Conservation (phyloP, 805 yeast genomes). For the Yarrowia keelungensis region DNA sequence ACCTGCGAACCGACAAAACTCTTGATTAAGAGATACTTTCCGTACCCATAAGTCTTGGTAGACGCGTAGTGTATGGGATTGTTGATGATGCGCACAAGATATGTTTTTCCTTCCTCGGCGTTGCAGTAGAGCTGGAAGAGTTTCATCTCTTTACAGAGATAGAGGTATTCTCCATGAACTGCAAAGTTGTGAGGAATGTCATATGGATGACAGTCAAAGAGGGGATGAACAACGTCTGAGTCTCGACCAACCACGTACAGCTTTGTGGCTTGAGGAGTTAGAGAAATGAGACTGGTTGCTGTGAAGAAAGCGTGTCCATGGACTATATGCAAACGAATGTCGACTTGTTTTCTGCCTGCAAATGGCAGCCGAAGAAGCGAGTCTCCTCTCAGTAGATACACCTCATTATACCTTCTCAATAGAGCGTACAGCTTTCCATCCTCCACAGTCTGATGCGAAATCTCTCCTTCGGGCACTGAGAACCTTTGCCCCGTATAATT, state of each 20-base stretch:
- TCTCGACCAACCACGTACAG: not conserved
- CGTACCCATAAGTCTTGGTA: conserved; percentile 9
- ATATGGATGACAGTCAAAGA: conserved; percentile 31
- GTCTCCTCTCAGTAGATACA: conserved; percentile 5
- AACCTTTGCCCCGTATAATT: conserved; percentile 7
- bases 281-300: conserved; percentile 16
- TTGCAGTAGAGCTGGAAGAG: conserved; percentile 23
- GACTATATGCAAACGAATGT: conserved; percentile 21
- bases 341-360: conserved; percentile 2
- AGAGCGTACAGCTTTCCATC: conserved; percentile 18
- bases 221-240: not conserved
- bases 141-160: conserved; percentile 19
- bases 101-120: not conserved
- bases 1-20: conserved; percentile 34
- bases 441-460: conserved; percentile 16
- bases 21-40: conserved; percentile 13
- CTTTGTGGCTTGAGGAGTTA: conserved; percentile 9
- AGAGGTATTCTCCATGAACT: conserved; percentile 16
- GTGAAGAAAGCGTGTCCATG: conserved; percentile 30
- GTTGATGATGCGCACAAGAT: conserved; percentile 20
- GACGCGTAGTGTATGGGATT: conserved; percentile 17
- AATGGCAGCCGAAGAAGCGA: not conserved
- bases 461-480: not conserved
- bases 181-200: conserved; percentile 35
- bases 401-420: not conserved